Evolutionary conservation across 1,139 yeast species (phyloP), one percentile per base, ranked within the genome.

Genomic region (Diutina catenulata): DNA sequence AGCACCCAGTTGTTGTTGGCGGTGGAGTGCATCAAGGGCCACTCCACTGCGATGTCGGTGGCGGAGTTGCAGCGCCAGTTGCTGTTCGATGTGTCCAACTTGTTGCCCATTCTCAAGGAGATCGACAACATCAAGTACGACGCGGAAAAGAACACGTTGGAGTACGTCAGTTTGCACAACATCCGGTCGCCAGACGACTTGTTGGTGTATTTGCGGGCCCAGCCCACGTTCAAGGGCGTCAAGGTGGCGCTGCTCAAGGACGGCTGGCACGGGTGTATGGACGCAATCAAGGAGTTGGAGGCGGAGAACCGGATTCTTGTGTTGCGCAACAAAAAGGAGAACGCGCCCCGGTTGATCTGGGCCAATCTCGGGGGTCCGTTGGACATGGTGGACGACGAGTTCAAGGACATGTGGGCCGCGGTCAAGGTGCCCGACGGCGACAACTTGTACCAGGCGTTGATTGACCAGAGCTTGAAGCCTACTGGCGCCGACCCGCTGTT

Each of bases 401-500:
- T 86, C 53, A 77, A 78, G 38, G 69, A 67, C 32, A 72, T 82
- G 70, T 93, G 98, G 98, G 69, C 72, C 40, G 62, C 63, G 29
- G 79, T 86, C 11, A 78, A 76, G 50, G 69, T 91, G 24, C 98
- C 98, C 3, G 80, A 80, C 23, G 75, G 80, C 18, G 80, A 83
- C 40, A 87, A 80, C 42, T 64, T 93, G 46, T 94, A 94, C 33
- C 76, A 79, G 40, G 75, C 78, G 40, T 68, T 93, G 45, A 72
- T 81, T 42, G 87, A 79, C 47, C 79, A 84, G 43, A 93, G 95
- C 21, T 71, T 91, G 55, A 93, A 88, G 56, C 98, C 98, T 5
- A 88, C 98, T 0, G 84, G 94, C 49, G 94, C 91, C 13, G 98
- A 93, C 55, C 98, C 98, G n/a, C 84, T 84, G 33, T 74, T 84